Evolutionary conservation across 2,329 filamentous ascomycete genomes (phyloP).

Genomic region (Dothideomycetes sp.): DNA sequence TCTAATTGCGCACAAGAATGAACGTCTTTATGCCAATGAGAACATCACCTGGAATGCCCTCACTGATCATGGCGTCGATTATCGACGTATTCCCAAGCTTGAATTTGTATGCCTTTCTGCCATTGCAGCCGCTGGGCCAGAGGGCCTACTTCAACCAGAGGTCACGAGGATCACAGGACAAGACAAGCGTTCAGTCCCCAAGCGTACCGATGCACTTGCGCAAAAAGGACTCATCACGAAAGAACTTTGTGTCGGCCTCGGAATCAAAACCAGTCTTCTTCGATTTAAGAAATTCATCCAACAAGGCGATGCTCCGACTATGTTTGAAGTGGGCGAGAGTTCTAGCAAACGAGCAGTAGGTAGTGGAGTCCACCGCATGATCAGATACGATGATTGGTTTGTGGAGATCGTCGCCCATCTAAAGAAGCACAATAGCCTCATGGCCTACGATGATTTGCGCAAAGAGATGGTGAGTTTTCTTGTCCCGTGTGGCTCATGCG

Average conservation of each 20-base stretch:
- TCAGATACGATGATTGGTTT: constrained; percentile 39
- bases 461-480: constrained; percentile 26
- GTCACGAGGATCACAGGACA: constrained; percentile 45
- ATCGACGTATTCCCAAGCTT: constrained; percentile 38
- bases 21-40: constrained; percentile 40
- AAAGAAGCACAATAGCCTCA: constrained; percentile 36
- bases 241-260: constrained; percentile 34
- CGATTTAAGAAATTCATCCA: constrained; percentile 39
- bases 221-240: constrained; percentile 53
- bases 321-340: constrained; percentile 6
- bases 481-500: constrained; percentile 16
- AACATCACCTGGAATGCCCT: constrained; percentile 49
- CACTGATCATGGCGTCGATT: constrained; percentile 48
- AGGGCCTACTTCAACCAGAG: constrained; percentile 48
- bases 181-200: constrained; percentile 54
- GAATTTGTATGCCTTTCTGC: constrained; percentile 49
- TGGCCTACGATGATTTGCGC: constrained; percentile 43
- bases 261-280: constrained; percentile 45
- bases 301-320: constrained; percentile 5
- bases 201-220: constrained; percentile 46
- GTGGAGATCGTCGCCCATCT: constrained; percentile 38
- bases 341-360: constrained; percentile 4
- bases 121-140: constrained; percentile 43
- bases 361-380: constrained; percentile 7
- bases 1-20: constrained; percentile 4